Evolutionary conservation across 2,329 filamentous ascomycete species (phyloP).

Genomic region (Colletotrichum limetticola): DNA sequence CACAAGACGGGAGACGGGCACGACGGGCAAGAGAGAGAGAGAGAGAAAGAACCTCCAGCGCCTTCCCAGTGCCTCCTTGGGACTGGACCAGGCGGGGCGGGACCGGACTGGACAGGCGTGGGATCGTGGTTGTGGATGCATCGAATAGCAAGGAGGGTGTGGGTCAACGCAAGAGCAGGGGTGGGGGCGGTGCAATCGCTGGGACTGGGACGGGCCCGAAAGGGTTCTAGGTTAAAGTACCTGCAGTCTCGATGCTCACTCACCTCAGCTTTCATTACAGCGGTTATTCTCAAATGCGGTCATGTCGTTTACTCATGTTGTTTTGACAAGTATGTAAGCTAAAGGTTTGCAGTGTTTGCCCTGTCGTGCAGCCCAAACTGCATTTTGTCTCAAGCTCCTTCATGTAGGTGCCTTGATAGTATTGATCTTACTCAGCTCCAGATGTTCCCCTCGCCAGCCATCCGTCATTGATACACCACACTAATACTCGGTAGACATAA

Average conservation of each 20-base stretch:
- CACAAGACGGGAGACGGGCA: neutral
- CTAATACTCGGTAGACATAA: neutral
- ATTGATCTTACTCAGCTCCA: neutral
- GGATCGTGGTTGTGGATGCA: neutral
- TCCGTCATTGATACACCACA: neutral
- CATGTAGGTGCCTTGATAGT: neutral
- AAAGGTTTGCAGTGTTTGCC: neutral
- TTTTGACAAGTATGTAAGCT: neutral
- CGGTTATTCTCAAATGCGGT: neutral
- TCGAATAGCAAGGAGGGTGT: neutral
- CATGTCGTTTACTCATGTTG: neutral
- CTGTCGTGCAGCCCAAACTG: neutral
- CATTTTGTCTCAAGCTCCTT: neutral
- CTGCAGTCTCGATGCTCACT: neutral
- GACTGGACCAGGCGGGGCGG: neutral
- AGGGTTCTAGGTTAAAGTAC: neutral
- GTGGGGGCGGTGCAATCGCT: slow-evolving; percentile 20
- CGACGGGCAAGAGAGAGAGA: neutral
- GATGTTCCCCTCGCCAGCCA: neutral
- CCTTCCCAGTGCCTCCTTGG: neutral
- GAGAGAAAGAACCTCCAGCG: neutral
- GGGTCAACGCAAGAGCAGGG: slow-evolving; percentile 14
- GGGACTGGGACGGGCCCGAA: slow-evolving; percentile 8
- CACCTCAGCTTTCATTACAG: neutral
- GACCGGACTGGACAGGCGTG: neutral